A percentile compares a stretch with the other conserved stretches of the same genome.
Conservation (phyloP, 306 rosid genomes). For the Glycyrrhiza uralensis region DNA sequence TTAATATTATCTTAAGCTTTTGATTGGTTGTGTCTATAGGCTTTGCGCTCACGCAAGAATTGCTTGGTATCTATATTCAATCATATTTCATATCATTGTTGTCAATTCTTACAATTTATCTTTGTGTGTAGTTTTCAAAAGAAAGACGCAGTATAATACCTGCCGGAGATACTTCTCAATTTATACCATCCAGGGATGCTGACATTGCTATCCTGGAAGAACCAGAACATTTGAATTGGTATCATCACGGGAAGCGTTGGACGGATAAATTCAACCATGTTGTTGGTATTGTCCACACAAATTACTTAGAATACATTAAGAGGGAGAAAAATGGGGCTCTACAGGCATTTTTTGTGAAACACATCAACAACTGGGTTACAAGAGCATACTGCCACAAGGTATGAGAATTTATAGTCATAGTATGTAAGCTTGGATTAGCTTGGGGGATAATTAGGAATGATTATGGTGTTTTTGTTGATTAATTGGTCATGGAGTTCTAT, state of each 20-base stretch:
- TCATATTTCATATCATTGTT: constrained; percentile 7
- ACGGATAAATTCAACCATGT: constrained; percentile 93
- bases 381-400: constrained; percentile 94
- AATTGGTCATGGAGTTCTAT: background rate
- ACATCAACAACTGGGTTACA: constrained; percentile 92
- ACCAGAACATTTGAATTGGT: constrained; percentile 98
- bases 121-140: constrained; percentile 63
- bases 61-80: constrained; percentile 6
- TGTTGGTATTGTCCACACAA: constrained; percentile 95
- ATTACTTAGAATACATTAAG: constrained; percentile 92
- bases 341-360: constrained; percentile 91
- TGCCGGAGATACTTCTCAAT: constrained; percentile 93
- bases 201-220: constrained; percentile 96
- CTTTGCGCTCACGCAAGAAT: background rate
- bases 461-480: background rate
- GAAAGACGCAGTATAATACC: constrained; percentile 88
- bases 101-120: constrained; percentile 32
- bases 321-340: constrained; percentile 95
- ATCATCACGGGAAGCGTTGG: constrained; percentile 97
- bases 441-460: background rate
- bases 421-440: constrained; percentile 3
- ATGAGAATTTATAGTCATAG: constrained; percentile 11
- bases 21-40: constrained; percentile 1
- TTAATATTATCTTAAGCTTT: background rate
- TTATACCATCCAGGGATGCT: constrained; percentile 84